Conservation (phyloP, 1,139 yeast genomes). For the Hanseniaspora uvarum region DNA sequence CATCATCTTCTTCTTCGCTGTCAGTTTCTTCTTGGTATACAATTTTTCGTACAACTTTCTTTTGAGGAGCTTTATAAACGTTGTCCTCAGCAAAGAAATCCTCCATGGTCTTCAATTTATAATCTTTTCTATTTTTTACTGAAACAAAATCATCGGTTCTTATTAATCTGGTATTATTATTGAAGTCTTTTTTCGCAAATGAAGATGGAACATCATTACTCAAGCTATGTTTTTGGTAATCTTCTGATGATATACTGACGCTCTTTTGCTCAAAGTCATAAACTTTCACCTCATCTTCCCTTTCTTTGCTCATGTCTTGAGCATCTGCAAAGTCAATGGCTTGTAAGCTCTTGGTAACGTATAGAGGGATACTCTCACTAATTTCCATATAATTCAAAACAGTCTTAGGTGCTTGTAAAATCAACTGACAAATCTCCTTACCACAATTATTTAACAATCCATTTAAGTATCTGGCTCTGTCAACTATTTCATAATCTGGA, state of each 20-base stretch:
- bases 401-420: slow-evolving; percentile 78
- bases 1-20: slow-evolving; percentile 26
- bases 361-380: slow-evolving; percentile 17
- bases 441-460: slow-evolving; percentile 38
- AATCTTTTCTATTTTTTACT: slow-evolving; percentile 31
- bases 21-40: slow-evolving; percentile 29
- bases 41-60: slow-evolving; percentile 26
- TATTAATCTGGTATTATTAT: background rate
- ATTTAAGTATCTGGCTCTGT: slow-evolving; percentile 66
- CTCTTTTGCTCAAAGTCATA: slow-evolving; percentile 28
- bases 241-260: slow-evolving; percentile 28
- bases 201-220: background rate
- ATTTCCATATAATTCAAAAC: slow-evolving; percentile 35
- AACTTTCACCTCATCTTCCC: slow-evolving; percentile 22
- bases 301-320: slow-evolving; percentile 18
- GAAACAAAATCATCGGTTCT: slow-evolving; percentile 20
- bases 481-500: slow-evolving; percentile 66
- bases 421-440: slow-evolving; percentile 55
- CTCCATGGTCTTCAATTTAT: slow-evolving; percentile 66
- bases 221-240: slow-evolving; percentile 19
- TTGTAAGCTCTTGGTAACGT: slow-evolving; percentile 16
- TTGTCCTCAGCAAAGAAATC: slow-evolving; percentile 66
- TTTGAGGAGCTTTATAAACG: slow-evolving; percentile 21
- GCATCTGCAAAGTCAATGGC: slow-evolving; percentile 20
- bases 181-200: slow-evolving; percentile 18